phyloP scores from a whole-genome alignment of 768 basidiomycete species.

The Podaxis sp. region DNA sequence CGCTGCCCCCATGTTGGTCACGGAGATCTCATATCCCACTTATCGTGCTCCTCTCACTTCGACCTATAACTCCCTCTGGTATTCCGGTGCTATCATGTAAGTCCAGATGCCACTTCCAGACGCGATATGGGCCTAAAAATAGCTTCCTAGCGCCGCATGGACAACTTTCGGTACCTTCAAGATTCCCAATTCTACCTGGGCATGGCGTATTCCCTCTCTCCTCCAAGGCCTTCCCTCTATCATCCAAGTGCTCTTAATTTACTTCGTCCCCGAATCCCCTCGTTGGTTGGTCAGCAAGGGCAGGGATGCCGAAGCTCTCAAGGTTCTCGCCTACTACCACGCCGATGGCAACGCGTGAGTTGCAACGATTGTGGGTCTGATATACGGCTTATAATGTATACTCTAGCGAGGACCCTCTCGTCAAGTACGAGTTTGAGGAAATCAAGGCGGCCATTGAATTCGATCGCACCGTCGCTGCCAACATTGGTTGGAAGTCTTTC shows the following conservation, averaged over 20 bases:
- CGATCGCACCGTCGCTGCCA: constrained; percentile 58
- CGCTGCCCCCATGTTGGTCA: constrained; percentile 81
- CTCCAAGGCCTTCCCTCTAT: constrained; percentile 72
- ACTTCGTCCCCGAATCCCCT: constrained; percentile 80
- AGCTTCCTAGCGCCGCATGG: constrained; percentile 66
- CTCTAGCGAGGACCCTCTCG: constrained; percentile 58
- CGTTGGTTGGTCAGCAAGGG: constrained; percentile 82
- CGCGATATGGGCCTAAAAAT: neutral
- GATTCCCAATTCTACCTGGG: constrained; percentile 62
- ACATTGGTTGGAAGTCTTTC: constrained; percentile 70
- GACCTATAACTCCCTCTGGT: constrained; percentile 84
- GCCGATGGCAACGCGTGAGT: constrained; percentile 66
- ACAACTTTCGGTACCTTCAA: constrained; percentile 79
- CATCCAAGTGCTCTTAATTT: constrained; percentile 63
- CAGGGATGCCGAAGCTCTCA: constrained; percentile 63
- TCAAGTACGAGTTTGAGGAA: constrained; percentile 74
- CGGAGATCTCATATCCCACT: constrained; percentile 82
- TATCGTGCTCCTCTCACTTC: constrained; percentile 81
- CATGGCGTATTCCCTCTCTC: constrained; percentile 81
- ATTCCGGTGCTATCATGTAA: constrained; percentile 76
- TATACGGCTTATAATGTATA: neutral
- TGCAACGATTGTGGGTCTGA: neutral
- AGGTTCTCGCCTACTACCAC: constrained; percentile 80
- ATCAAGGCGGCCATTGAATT: constrained; percentile 77
- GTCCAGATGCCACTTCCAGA: constrained; percentile 21